Percentiles rank a stretch among this genome's conserved stretches.
These are phyloP conservation scores for Cryphonectria nitschkei DNA, from an alignment of 2,329 filamentous ascomycete species.

Conservation along the genomic window DNA sequence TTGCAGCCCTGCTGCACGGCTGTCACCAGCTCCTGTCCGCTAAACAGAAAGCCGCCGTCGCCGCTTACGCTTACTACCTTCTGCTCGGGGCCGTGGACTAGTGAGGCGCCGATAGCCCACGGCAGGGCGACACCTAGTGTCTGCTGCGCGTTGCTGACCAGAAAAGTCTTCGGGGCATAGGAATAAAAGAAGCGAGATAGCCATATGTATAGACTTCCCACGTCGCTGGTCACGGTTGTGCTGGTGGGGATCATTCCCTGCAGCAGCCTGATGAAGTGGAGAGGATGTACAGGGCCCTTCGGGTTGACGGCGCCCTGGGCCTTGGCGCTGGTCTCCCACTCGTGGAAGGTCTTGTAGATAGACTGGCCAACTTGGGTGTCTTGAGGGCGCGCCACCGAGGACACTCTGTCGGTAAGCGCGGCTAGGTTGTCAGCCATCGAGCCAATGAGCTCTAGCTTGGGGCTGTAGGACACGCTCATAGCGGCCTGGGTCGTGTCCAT, in stretches of 20 bases:
- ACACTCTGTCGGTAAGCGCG: slow-evolving; percentile 40
- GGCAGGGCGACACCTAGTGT: slow-evolving; percentile 52
- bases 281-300: slow-evolving; percentile 44
- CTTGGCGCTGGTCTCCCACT: slow-evolving; percentile 38
- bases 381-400: slow-evolving; percentile 40
- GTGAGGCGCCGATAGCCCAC: slow-evolving; percentile 51
- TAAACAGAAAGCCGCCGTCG: slow-evolving; percentile 55
- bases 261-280: slow-evolving; percentile 49
- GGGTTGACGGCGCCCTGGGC: slow-evolving; percentile 30
- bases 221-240: slow-evolving; percentile 49
- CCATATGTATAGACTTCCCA: slow-evolving; percentile 54
- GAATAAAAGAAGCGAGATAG: slow-evolving; percentile 50
- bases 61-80: slow-evolving; percentile 51
- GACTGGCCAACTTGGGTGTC: slow-evolving; percentile 40
- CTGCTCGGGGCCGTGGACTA: slow-evolving; percentile 44
- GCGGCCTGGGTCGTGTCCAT: slow-evolving; percentile 47
- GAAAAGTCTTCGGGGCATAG: slow-evolving; percentile 47
- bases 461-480: slow-evolving; percentile 47
- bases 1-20: slow-evolving; percentile 51
- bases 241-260: slow-evolving; percentile 44
- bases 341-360: slow-evolving; percentile 42
- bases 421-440: slow-evolving; percentile 46
- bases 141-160: slow-evolving; percentile 53
- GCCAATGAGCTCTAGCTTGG: slow-evolving; percentile 47
- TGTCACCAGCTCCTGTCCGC: slow-evolving; percentile 48